These are phyloP conservation scores for Oropetium thomaeum DNA, from an alignment of 176 grass and related monocot genomes.

Conservation along the genomic window DNA sequence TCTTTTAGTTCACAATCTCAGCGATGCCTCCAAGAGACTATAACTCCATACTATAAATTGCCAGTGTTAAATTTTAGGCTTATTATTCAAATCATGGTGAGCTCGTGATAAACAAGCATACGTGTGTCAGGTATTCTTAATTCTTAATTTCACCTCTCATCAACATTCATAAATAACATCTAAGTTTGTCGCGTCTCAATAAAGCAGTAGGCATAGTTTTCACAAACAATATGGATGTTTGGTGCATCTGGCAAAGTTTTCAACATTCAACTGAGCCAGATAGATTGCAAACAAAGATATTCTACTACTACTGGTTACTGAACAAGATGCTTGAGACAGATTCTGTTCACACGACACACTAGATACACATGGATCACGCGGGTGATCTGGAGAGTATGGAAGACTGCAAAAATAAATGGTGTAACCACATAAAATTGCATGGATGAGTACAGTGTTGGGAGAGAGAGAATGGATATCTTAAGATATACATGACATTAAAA, in stretches of 20 bases:
- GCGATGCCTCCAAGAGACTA: background rate
- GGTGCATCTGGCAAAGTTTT: background rate
- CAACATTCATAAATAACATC: background rate
- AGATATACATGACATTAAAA: background rate
- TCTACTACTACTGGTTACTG: background rate
- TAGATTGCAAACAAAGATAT: constrained; percentile 15
- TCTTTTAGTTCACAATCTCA: background rate
- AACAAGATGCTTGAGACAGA: background rate
- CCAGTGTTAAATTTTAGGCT: background rate
- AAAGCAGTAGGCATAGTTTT: background rate
- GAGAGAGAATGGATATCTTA: background rate
- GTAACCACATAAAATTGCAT: background rate
- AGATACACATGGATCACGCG: background rate
- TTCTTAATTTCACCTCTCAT: background rate
- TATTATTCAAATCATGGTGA: constrained; percentile 5
- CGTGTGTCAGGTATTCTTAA: background rate
- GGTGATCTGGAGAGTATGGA: background rate
- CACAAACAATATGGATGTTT: background rate
- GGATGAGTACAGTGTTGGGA: background rate
- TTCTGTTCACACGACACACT: background rate
- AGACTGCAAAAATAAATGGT: background rate
- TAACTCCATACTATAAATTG: background rate
- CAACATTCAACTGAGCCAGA: background rate
- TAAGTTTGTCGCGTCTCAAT: background rate
- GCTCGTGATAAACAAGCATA: background rate